These are phyloP conservation scores for Breynia disticha DNA, from an alignment of 441 rosid genomes.

Conservation along the genomic window DNA sequence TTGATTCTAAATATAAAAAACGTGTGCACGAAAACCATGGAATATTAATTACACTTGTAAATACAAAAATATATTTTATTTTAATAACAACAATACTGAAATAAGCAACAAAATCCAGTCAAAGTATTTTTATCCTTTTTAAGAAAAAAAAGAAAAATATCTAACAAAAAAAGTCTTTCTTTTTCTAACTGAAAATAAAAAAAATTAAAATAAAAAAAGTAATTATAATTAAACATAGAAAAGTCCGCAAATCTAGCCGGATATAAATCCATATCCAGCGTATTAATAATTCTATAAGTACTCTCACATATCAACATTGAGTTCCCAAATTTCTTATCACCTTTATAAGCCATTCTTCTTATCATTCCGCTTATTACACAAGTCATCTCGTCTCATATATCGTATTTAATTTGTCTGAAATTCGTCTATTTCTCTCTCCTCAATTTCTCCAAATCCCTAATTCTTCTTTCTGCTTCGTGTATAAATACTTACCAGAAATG, in stretches of 20 bases:
- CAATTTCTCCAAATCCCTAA: conserved; percentile 45
- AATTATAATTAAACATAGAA: conserved; percentile 5
- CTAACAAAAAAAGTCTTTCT: too few relatives aligned
- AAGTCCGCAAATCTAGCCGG: conserved; percentile 20
- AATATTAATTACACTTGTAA: too few relatives aligned
- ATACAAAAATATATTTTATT: too few relatives aligned
- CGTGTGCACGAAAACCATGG: too few relatives aligned
- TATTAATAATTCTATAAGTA: conserved; percentile 5
- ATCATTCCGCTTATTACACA: conserved; percentile 11
- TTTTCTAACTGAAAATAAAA: too few relatives aligned
- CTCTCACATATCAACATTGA: fast-evolving
- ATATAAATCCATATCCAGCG: conserved; percentile 14
- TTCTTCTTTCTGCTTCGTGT: conserved; percentile 22
- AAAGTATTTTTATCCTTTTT: too few relatives aligned
- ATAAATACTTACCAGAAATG: conserved; percentile 38
- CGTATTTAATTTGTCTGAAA: conserved; percentile 33
- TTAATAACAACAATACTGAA: too few relatives aligned
- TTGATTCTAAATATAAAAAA: too few relatives aligned
- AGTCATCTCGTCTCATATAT: conserved; percentile 25
- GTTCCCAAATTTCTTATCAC: fast-evolving
- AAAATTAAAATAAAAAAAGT: neutral
- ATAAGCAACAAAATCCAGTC: too few relatives aligned
- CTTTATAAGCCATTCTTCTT: fast-evolving
- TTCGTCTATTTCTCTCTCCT: conserved; percentile 9
- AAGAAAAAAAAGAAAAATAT: too few relatives aligned